Base-by-base conservation (phyloP, 352 stramenopile genomes). In the Phytophthora tentaculata region DNA sequence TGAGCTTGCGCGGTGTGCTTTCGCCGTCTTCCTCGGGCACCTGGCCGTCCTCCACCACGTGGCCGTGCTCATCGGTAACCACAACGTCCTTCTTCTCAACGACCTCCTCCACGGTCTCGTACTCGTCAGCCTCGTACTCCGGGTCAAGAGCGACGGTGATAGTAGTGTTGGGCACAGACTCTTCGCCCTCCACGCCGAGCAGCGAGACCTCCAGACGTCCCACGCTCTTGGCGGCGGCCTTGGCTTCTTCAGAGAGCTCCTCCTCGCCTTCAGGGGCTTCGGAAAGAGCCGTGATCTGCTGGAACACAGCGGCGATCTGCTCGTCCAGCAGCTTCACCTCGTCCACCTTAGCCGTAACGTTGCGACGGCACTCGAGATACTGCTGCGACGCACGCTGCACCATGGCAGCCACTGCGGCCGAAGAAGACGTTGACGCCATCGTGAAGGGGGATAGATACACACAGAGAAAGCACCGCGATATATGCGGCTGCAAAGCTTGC, bases 341-440 rank as follows among this genome's bases (percentile, higher is more conserved):
- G 29, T 95, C 87, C 53, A 90, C 80, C 74, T 94, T 93, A 64
- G 81, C 75, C 39, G 87, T 88, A 23, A 95, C 82, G 48, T 77
- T 86, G 58, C 88, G 88, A 53, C 87, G 86, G 68, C 88, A 92
- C 60, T 89, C 78, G 55, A 95, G 72, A 71, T 95, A 95, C 63
- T 94, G 78, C 69, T 92, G 83, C 44, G 86, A 94, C 47, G 83
- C 79, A 48, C 89, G 83, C 69, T 95, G 83, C 62, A 91, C 74
- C 70, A 90, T 81, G 66, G 79, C 76, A n/a, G 82, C 75, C 58
- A 86, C 83, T 58, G 71, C 67, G 49, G 79, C 61, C 44, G 77
- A 84, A 13, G 82, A 83, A 41, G 75, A 74, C 29, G 73, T 71
- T 16, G 79, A 81, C 58, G 81, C 77, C 83, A 91, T 90, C 19